Base-by-base conservation (phyloP, 2,329 filamentous ascomycete genomes). In the Harringtonia lauricola region DNA sequence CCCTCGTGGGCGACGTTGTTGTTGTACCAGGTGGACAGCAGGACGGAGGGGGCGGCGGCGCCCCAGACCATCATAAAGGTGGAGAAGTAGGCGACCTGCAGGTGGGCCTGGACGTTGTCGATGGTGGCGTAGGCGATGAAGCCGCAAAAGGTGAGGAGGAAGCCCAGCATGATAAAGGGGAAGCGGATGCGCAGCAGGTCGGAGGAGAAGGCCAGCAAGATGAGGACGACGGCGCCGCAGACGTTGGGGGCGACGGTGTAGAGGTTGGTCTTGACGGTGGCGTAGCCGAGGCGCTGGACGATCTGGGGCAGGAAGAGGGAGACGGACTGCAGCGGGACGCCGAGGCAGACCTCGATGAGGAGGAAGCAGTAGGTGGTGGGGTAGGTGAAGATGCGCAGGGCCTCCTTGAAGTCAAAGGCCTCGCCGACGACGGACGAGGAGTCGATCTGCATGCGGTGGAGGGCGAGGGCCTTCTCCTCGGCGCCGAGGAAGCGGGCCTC, bases 31-130 rank as follows among this genome's bases (percentile, higher is more conserved):
- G 66, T 24, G 45, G 76, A 67, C 64, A 81, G 66, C 13, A 89
- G 66, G 9, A 88, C 83, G 0, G 77, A 83, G 0, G 85, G 83
- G 0, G 83, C 83, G 1, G 78, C 81, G 0, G 82, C 86, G 15
- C 84, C 84, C 79, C 82, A 86, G 8, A 78, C 82, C 81, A 88
- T 86, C 79, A 88, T 83, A 58, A 88, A 89, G 43, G 73, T 78
- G 8, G 83, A 81, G 52, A 80, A 87, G 56, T 88, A 88, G 1
- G 82, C 83, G 17, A 86, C 67, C 4, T 72, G 68, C n/a, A 82
- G 58, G 33, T 82, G 65, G 4, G 64, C 54, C 31, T 74, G 59
- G 15, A 86, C 76, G 51, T 80, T 70, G n/a, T n/a, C n/a, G 46
- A 90, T 81, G 18, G 79, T 70, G 1, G 51, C 53, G 40, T 85